Evolutionary conservation across 306 rosid genomes (phyloP).

Genomic region (Rubus parviflorus): DNA sequence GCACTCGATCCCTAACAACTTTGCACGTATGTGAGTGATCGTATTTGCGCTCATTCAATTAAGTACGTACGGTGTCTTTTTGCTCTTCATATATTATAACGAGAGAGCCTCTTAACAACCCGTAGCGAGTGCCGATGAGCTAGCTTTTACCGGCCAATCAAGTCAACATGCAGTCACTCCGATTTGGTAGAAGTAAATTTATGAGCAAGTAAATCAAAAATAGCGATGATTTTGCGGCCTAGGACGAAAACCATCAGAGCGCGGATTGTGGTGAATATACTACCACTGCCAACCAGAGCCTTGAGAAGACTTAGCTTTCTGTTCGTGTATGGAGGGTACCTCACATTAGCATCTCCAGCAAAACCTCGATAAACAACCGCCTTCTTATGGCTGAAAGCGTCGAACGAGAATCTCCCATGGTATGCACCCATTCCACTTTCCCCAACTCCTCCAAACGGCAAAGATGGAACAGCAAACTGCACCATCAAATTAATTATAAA

Average conservation of each 20-base stretch:
- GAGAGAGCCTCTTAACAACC: too few relatives aligned
- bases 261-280: conserved; percentile 50
- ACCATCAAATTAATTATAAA: conserved; percentile 15
- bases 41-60: too few relatives aligned
- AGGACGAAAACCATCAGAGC: conserved; percentile 35
- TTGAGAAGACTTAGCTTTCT: conserved; percentile 65
- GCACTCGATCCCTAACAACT: too few relatives aligned
- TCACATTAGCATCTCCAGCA: conserved; percentile 58
- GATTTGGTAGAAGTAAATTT: too few relatives aligned
- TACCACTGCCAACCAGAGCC: conserved; percentile 66
- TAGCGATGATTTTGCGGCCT: too few relatives aligned
- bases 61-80: too few relatives aligned
- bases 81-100: too few relatives aligned
- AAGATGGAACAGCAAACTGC: conserved; percentile 72
- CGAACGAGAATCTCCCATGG: conserved; percentile 92
- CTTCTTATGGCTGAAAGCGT: conserved; percentile 88
- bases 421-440: conserved; percentile 92
- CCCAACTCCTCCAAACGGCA: conserved; percentile 99
- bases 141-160: too few relatives aligned
- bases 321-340: conserved; percentile 83
- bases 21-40: too few relatives aligned
- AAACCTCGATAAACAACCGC: conserved; percentile 85
- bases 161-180: too few relatives aligned
- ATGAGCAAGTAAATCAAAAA: too few relatives aligned
- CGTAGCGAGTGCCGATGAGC: too few relatives aligned